phyloP scores from a whole-genome alignment of 2,329 filamentous ascomycete species.

The Talaromyces sp. region DNA sequence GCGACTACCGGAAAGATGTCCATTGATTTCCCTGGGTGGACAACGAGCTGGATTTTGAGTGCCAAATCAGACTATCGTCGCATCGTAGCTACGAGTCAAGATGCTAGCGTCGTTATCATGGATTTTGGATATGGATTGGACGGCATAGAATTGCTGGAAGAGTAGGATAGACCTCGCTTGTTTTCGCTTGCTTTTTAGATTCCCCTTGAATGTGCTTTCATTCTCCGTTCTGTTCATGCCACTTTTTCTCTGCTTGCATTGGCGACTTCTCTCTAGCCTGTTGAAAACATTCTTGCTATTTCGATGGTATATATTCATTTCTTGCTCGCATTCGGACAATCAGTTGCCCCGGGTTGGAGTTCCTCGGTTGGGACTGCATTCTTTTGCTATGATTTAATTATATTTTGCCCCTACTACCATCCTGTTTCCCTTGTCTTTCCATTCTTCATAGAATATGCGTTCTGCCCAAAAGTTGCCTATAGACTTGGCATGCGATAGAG shows the following conservation, averaged over 20 bases:
- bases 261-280: conserved; percentile 29
- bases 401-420: not conserved
- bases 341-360: not conserved
- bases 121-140: conserved; percentile 72
- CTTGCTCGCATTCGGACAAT: not conserved
- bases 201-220: conserved; percentile 15
- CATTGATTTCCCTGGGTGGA: conserved; percentile 89
- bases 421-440: not conserved
- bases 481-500: conserved; percentile 9
- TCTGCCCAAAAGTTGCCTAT: conserved; percentile 6
- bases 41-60: conserved; percentile 91
- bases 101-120: conserved; percentile 86
- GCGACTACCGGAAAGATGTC: conserved; percentile 74
- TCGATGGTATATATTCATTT: conserved; percentile 21
- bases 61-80: conserved; percentile 94
- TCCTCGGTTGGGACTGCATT: not conserved
- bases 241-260: conserved; percentile 12
- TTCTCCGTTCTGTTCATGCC: conserved; percentile 4
- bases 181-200: conserved; percentile 17
- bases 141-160: conserved; percentile 52
- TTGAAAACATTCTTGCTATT: conserved; percentile 22
- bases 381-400: not conserved
- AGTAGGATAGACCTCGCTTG: conserved; percentile 25
- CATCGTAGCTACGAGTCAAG: conserved; percentile 92
- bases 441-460: not conserved